Percentiles rank a stretch among this genome's conserved stretches.
These are phyloP conservation scores for Hypoxylon sp. DNA, from an alignment of 2,329 filamentous ascomycete genomes.

Conservation along the genomic window DNA sequence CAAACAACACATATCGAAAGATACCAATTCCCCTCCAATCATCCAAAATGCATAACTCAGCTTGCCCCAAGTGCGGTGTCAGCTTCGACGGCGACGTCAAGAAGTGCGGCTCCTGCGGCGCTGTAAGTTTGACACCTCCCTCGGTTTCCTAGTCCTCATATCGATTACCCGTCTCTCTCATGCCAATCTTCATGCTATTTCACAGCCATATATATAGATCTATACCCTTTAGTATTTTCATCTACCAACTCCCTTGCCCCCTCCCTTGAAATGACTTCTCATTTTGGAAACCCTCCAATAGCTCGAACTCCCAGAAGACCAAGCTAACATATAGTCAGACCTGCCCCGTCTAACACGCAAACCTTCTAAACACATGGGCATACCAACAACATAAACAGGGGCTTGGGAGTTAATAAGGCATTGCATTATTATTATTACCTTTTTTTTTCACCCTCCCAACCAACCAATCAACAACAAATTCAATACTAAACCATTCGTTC, in stretches of 20 bases:
- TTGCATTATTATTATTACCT: not conserved
- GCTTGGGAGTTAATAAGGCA: slow-evolving; percentile 14
- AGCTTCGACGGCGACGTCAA: slow-evolving; percentile 63
- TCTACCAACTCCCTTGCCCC: not conserved
- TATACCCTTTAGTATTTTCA: not conserved
- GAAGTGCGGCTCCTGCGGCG: slow-evolving; percentile 70
- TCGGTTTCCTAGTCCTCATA: not conserved
- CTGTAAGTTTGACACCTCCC: slow-evolving; percentile 62
- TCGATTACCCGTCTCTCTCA: not conserved
- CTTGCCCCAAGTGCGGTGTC: slow-evolving; percentile 72
- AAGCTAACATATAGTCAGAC: slow-evolving; percentile 31
- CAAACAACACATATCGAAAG: slow-evolving; percentile 7
- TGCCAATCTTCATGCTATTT: not conserved
- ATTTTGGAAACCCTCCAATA: not conserved
- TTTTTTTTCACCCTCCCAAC: not conserved
- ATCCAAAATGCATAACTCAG: slow-evolving; percentile 59
- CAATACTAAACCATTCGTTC: slow-evolving; percentile 31
- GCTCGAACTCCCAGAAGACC: not conserved
- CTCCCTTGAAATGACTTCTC: not conserved
- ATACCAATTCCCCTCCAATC: slow-evolving; percentile 10
- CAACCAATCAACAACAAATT: not conserved
- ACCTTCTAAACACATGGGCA: slow-evolving; percentile 9
- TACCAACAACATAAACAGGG: not conserved
- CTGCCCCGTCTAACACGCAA: slow-evolving; percentile 41
- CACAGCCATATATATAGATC: not conserved